Evolutionary conservation across 1,139 yeast species (phyloP).

Genomic region (Saccharomyces hybrid): DNA sequence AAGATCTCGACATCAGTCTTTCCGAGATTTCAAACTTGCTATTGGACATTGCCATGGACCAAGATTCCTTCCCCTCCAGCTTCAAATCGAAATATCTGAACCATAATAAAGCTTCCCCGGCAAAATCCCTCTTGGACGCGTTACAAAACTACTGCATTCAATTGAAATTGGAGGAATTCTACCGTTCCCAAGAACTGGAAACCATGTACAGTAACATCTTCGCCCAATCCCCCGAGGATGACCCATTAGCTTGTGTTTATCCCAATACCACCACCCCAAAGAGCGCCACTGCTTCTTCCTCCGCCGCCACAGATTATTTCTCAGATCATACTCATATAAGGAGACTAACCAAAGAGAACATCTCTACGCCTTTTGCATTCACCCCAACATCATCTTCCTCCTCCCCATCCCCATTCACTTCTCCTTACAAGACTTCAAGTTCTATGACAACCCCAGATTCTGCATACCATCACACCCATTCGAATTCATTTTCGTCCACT

Average conservation of each 20-base stretch:
- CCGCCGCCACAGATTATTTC: background rate
- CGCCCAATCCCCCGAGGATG: background rate
- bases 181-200: conserved; percentile 15
- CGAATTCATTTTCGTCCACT: conserved; percentile 2
- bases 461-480: background rate
- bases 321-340: background rate
- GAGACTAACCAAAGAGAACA: conserved; percentile 1
- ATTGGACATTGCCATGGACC: conserved; percentile 11
- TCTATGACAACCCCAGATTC: conserved; percentile 2
- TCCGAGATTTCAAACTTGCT: conserved; percentile 13
- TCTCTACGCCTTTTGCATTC: conserved; percentile 6
- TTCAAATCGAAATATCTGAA: conserved; percentile 25
- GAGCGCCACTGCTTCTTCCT: background rate
- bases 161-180: conserved; percentile 18
- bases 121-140: conserved; percentile 9
- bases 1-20: conserved; percentile 6
- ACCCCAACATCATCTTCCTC: conserved; percentile 10
- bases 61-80: conserved; percentile 24
- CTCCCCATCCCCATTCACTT: conserved; percentile 15
- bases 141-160: conserved; percentile 16
- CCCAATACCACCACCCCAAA: background rate
- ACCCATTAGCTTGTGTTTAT: conserved; percentile 6
- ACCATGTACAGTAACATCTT: conserved; percentile 2
- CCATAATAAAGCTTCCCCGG: conserved; percentile 2
- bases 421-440: conserved; percentile 4